A percentile compares a stretch with the other conserved stretches of the same genome.
These are phyloP conservation scores for Venturia asperata DNA, from an alignment of 2,329 filamentous ascomycete genomes.

Conservation along the genomic window DNA sequence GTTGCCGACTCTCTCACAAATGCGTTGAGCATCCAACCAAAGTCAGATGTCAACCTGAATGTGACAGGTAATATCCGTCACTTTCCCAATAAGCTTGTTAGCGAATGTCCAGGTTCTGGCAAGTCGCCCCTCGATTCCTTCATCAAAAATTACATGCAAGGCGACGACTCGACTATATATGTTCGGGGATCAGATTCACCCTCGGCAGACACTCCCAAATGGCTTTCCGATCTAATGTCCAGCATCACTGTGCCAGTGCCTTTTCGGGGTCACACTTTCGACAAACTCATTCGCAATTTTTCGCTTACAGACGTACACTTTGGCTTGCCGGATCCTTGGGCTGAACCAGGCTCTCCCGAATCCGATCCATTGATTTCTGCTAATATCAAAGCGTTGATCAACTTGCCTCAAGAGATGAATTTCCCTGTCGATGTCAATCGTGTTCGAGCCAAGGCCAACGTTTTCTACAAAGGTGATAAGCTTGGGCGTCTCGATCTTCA, in stretches of 20 bases:
- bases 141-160: constrained; percentile 73
- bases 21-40: constrained; percentile 59
- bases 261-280: constrained; percentile 74
- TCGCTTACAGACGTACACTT: constrained; percentile 81
- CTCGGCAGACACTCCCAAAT: constrained; percentile 62
- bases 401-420: constrained; percentile 77
- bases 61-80: constrained; percentile 65
- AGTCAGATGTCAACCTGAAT: constrained; percentile 58
- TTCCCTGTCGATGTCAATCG: constrained; percentile 71
- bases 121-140: constrained; percentile 80
- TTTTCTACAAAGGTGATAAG: constrained; percentile 70
- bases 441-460: constrained; percentile 69
- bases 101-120: constrained; percentile 65
- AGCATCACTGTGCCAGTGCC: constrained; percentile 78
- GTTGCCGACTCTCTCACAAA: constrained; percentile 70
- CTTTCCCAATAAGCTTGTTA: constrained; percentile 65
- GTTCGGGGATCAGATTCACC: constrained; percentile 69
- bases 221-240: constrained; percentile 73
- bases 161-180: constrained; percentile 70
- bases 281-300: constrained; percentile 80
- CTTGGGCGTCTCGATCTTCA: constrained; percentile 73
- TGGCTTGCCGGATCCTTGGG: constrained; percentile 70
- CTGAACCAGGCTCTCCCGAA: constrained; percentile 65
- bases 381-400: constrained; percentile 70
- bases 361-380: constrained; percentile 75